A percentile compares a stretch with the other conserved stretches of the same genome.
These are phyloP conservation scores for Ustilaginoidea virens DNA, from an alignment of 2,329 filamentous ascomycete genomes.

Conservation along the genomic window DNA sequence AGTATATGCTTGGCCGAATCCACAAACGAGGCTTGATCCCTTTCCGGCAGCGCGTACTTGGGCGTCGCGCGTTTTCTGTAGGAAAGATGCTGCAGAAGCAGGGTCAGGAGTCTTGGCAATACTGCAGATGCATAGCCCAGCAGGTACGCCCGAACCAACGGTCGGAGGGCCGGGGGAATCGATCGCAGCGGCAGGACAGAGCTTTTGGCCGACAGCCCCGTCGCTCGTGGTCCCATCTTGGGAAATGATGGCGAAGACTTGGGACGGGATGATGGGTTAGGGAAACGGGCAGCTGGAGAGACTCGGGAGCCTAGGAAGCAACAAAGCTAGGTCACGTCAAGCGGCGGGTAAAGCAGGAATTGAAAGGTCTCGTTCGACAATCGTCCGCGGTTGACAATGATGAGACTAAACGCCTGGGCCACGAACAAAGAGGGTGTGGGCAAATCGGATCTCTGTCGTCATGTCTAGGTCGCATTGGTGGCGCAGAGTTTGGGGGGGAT, in stretches of 20 bases:
- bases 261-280: background rate
- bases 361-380: no score
- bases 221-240: no score
- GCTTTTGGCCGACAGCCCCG: no score
- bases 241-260: background rate
- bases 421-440: no score
- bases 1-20: slow-evolving; percentile 25
- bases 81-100: slow-evolving; percentile 34
- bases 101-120: slow-evolving; percentile 37
- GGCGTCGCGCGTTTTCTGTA: slow-evolving; percentile 15
- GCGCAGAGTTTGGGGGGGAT: no score
- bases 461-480: no score
- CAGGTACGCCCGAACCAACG: slow-evolving; percentile 42
- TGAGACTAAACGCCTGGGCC: no score
- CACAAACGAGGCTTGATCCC: slow-evolving; percentile 16
- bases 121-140: slow-evolving; percentile 46
- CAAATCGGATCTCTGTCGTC: no score
- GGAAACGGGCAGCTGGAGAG: background rate
- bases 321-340: no score
- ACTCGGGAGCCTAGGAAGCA: background rate
- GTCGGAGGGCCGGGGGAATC: slow-evolving; percentile 35
- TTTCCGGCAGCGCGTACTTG: slow-evolving; percentile 14
- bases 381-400: no score
- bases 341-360: no score
- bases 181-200: slow-evolving; percentile 10